These are phyloP conservation scores for Cyberlindnera maritima DNA, from an alignment of 805 yeast genomes.

Conservation along the genomic window DNA sequence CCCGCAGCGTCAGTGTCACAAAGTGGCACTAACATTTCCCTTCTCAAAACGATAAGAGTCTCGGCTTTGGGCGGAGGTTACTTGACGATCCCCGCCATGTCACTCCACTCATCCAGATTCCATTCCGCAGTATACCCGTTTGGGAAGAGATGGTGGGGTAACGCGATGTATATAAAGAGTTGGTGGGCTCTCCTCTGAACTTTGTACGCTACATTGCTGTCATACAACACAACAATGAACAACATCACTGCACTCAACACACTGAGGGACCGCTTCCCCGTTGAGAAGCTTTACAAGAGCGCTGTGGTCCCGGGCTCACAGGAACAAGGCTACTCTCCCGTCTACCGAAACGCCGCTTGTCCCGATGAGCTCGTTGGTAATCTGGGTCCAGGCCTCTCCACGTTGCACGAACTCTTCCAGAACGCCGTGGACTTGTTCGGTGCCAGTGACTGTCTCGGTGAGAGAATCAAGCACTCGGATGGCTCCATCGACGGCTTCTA, in stretches of 20 bases:
- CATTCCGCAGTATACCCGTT: background rate
- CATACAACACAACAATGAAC: background rate
- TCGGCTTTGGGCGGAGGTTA: background rate
- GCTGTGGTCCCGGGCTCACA: conserved; percentile 32
- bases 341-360: conserved; percentile 38
- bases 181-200: too few species aligned
- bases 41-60: too few species aligned
- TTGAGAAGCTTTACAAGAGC: conserved; percentile 17
- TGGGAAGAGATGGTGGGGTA: background rate
- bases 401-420: conserved; percentile 38
- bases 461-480: conserved; percentile 22
- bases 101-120: too few species aligned
- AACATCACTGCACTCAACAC: conserved; percentile 10
- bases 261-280: conserved; percentile 16
- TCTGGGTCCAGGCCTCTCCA: conserved; percentile 28
- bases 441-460: conserved; percentile 38
- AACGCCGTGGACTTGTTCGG: conserved; percentile 32
- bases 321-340: conserved; percentile 41
- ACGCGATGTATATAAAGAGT: too few species aligned
- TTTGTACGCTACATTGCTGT: too few species aligned
- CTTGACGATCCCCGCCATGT: background rate
- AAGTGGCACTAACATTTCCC: too few species aligned
- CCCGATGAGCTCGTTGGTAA: conserved; percentile 25
- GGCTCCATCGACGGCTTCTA: conserved; percentile 36
- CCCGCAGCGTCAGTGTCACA: too few species aligned